Conservation (phyloP, 176 grass and related monocot genomes). For the Themeda triandra region DNA sequence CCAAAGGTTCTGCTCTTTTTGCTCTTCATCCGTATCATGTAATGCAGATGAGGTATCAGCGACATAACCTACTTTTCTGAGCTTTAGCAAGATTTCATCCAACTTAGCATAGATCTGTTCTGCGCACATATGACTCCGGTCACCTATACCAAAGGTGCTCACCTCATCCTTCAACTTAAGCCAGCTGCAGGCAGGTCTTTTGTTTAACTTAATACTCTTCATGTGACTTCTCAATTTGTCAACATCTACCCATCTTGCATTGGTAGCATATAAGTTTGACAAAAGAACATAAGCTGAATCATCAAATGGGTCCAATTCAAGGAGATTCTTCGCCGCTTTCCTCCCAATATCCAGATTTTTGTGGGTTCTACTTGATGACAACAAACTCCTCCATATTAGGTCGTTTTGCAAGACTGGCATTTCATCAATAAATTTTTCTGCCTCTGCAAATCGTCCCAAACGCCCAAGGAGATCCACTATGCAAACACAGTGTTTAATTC, state of each 20-base stretch:
- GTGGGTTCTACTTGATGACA: slow-evolving; percentile 76
- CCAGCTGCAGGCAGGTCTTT: slow-evolving; percentile 86
- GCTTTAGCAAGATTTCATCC: slow-evolving; percentile 60
- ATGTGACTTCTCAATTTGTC: slow-evolving; percentile 75
- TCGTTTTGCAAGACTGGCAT: slow-evolving; percentile 73
- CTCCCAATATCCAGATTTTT: slow-evolving; percentile 73
- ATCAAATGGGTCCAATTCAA: slow-evolving; percentile 80
- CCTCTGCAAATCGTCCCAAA: slow-evolving; percentile 59
- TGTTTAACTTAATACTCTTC: slow-evolving; percentile 87
- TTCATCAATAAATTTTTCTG: slow-evolving; percentile 68
- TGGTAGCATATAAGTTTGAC: slow-evolving; percentile 79
- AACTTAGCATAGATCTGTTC: slow-evolving; percentile 66
- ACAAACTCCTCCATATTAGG: slow-evolving; percentile 83
- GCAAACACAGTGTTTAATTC: slow-evolving; percentile 88
- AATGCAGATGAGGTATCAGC: slow-evolving; percentile 67
- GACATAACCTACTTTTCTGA: slow-evolving; percentile 59
- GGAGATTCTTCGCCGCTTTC: slow-evolving; percentile 63
- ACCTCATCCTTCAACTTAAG: slow-evolving; percentile 84
- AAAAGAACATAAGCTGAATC: slow-evolving; percentile 92
- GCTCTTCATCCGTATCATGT: slow-evolving; percentile 90
- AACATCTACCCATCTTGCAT: slow-evolving; percentile 70
- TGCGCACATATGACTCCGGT: slow-evolving; percentile 44
- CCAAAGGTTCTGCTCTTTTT: slow-evolving; percentile 82
- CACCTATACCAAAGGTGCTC: slow-evolving; percentile 71
- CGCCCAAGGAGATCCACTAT: slow-evolving; percentile 82